Conservation (phyloP, 257 asterid species). For the Lycium ferocissimum region DNA sequence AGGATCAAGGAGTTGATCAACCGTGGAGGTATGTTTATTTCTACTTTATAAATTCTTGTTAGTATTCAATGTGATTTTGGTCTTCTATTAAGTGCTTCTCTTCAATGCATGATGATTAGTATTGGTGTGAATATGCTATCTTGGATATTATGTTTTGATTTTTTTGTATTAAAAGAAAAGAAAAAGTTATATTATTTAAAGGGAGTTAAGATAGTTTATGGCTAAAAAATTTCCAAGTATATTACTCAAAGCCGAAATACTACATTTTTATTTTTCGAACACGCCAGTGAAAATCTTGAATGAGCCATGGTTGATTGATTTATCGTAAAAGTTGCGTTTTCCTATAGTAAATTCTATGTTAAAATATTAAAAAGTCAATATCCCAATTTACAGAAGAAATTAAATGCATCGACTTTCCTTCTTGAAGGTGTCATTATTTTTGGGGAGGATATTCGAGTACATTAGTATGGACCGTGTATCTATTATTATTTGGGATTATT, state of each 20-base stretch:
- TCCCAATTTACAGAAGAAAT: not conserved
- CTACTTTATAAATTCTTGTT: not conserved
- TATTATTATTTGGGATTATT: not conserved
- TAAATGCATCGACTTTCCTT: not conserved
- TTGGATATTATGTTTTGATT: not conserved
- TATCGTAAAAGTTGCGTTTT: too few species aligned
- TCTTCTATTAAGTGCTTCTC: not conserved
- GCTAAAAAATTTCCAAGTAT: not conserved
- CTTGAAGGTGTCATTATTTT: not conserved
- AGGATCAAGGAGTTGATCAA: slow-evolving; percentile 89
- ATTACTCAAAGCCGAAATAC: too few species aligned
- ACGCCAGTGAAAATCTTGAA: too few species aligned
- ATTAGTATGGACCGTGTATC: not conserved
- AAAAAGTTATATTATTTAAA: not conserved
- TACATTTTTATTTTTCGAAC: too few species aligned
- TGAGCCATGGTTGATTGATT: too few species aligned
- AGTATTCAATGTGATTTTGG: not conserved
- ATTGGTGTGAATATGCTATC: not conserved
- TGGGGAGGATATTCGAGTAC: not conserved
- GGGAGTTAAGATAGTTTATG: not conserved
- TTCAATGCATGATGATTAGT: not conserved
- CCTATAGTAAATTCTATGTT: too few species aligned
- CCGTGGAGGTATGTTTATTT: slow-evolving; percentile 74
- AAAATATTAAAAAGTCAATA: not conserved
- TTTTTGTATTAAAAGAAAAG: not conserved